Base-by-base conservation (phyloP, 345 rosid genomes). In the Alliaria petiolata region DNA sequence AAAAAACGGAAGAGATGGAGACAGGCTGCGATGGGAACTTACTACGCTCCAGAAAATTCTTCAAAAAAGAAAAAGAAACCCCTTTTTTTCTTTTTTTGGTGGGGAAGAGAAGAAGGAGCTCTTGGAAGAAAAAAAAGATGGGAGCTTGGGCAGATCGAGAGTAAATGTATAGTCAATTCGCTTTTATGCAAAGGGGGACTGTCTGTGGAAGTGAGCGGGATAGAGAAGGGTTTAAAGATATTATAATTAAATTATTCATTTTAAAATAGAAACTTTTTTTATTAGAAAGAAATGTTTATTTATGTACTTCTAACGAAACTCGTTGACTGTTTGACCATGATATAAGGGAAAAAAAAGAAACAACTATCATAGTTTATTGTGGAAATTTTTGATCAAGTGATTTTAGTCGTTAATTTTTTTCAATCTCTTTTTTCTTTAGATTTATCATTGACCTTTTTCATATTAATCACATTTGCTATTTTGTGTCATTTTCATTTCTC, bases 101-200 rank as follows among this genome's bases (percentile, higher is more conserved):
- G n/a, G n/a, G n/a, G n/a, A n/a, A n/a, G n/a, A n/a, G n/a, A 1
- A 50, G 46, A 58, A 22, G 15, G 55, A 71, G 46, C 60, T 70
- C 61, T 52, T 20, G 0, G 35, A 64, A 72, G 38, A 53, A n/a
- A 11, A n/a, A 46, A 71, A 51, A 67, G 40, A 59, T 1, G 63
- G 26, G 63, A 67, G 78, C 61, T 65, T 74, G 62, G 72, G 31
- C 40, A 75, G 79, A 68, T 51, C 22, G 50, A 52, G 62, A 75
- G 64, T 67, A 62, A 68, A 43, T 61, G 64, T 53, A 36, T 69
- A 75, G 79, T 75, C 70, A 62, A 75, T 52, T 68, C 14, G 58
- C 70, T 75, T 75, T 75, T 75, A 75, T 44, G 79, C 74, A 68
- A 75, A 59, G 74, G n/a, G 51, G n/a, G n/a, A 61, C 69, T 53